phyloP scores from a whole-genome alignment of 495 filamentous ascomycete species.

The Clavariopsis aquatica region DNA sequence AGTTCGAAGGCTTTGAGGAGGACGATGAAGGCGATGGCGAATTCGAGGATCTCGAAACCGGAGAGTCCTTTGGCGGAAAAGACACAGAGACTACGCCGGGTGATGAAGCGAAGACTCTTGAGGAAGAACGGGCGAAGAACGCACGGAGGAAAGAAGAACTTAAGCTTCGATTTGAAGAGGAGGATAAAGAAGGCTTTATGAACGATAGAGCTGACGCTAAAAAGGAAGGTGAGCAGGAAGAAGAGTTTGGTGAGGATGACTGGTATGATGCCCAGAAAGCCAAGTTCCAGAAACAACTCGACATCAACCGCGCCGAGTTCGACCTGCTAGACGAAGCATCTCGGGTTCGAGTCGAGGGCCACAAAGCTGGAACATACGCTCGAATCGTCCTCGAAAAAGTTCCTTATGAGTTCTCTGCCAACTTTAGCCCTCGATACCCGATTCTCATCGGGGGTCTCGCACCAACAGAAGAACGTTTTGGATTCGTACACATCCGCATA shows the following conservation, averaged over 20 bases:
- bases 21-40: constrained; percentile 78
- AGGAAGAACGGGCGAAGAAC: constrained; percentile 87
- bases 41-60: constrained; percentile 86
- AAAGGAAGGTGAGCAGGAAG: constrained; percentile 60
- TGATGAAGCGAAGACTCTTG: constrained; percentile 55
- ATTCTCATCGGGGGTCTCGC: constrained; percentile 87
- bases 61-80: constrained; percentile 56
- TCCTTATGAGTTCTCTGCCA: constrained; percentile 85
- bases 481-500: constrained; percentile 92
- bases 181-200: constrained; percentile 88
- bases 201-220: constrained; percentile 78
- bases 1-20: constrained; percentile 48
- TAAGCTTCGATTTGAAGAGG: constrained; percentile 91
- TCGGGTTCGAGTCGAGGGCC: constrained; percentile 80
- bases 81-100: constrained; percentile 47
- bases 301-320: constrained; percentile 93
- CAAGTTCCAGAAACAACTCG: constrained; percentile 85
- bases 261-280: constrained; percentile 99
- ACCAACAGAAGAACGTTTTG: constrained; percentile 90
- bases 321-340: constrained; percentile 78
- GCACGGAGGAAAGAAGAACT: constrained; percentile 91
- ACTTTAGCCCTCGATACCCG: constrained; percentile 81
- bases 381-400: constrained; percentile 85
- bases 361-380: constrained; percentile 89
- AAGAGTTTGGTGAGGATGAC: constrained; percentile 91